phyloP scores from a whole-genome alignment of 2,329 filamentous ascomycete species.

The Exutisphaerella laricina region DNA sequence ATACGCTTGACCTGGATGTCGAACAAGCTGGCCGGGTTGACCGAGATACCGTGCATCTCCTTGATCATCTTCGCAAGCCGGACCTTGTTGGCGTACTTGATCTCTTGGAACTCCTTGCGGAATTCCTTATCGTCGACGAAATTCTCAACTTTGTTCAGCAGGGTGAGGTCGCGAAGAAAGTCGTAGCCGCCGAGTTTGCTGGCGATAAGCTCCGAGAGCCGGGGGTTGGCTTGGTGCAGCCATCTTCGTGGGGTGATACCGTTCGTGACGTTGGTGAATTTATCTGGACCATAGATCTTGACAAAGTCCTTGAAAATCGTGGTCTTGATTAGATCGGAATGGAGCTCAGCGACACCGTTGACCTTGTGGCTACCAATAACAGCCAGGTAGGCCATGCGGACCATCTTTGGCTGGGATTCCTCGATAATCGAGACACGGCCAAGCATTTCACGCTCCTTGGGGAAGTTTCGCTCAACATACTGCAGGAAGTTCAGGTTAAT shows the following conservation, averaged over 20 bases:
- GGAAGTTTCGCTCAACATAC: constrained; percentile 81
- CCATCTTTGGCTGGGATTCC: constrained; percentile 94
- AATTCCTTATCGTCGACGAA: constrained; percentile 81
- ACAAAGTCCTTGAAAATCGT: constrained; percentile 99
- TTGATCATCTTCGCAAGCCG: constrained; percentile 89
- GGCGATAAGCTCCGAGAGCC: constrained; percentile 84
- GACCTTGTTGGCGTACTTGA: constrained; percentile 95
- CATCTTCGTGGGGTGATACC: constrained; percentile 93
- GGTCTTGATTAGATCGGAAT: constrained; percentile 95
- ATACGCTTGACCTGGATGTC: constrained; percentile 99
- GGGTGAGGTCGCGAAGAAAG: constrained; percentile 85
- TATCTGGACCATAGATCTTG: constrained; percentile 87
- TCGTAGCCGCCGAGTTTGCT: constrained; percentile 77
- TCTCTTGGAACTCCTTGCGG: constrained; percentile 89
- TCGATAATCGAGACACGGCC: constrained; percentile 92
- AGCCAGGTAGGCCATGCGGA: constrained; percentile 92
- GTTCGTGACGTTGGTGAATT: constrained; percentile 98
- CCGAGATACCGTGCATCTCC: constrained; percentile 67
- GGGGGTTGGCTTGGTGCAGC: constrained; percentile 95
- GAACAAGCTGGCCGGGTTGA: constrained; percentile 85
- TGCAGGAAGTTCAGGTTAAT: constrained; percentile 96
- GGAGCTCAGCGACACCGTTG: constrained; percentile 94
- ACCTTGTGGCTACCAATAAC: constrained; percentile 98
- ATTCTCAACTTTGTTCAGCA: constrained; percentile 79
- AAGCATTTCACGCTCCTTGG: constrained; percentile 81